Base-by-base conservation (phyloP, 176 grass and related monocot species). In the Ensete ventricosum region DNA sequence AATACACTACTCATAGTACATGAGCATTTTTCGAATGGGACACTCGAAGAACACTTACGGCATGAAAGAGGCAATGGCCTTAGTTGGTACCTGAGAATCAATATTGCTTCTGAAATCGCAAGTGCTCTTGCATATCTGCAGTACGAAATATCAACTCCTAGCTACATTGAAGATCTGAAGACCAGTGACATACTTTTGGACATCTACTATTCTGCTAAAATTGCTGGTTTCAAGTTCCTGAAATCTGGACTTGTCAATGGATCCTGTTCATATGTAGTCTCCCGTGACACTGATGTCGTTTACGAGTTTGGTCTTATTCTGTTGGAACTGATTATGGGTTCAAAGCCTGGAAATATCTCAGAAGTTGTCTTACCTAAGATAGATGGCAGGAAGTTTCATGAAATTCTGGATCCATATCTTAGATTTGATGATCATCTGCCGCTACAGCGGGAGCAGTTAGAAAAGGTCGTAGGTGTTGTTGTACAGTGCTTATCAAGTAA, bases 111-210 rank as follows among this genome's bases (percentile, higher is more conserved):
- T 72, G 90, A 98, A 87, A 75, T 93, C 34, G 90, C 90, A 59
- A 82, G 84, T 82, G 84, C 84, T 34, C 88, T 98, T 81, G 81
- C 86, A 20, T 91, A 98, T 80, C 82, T 98, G 64, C 82, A 94
- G 82, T 85, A 81, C 65, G 86, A 84, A 52, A 82, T 83, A 9
- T 23, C 68, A 9, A 89, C 50, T 6, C 80, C 90, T 0, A 90
- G 83, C 14, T 89, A 89, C 73, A 80, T 99, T 8, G 66, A 87
- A 77, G 86, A 91, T 82, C 86, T 99, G 64, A 89, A 69, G 10
- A 76, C 90, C 62, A 87, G 81, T 76, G 95, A 99, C 5, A 87
- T 99, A 62, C 84, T 86, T 74, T 34, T 99, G 6, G 90, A 90
- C 82, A 17, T 66, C 23, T 69, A 83, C 72, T 87, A 81, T 55